Conservation (phyloP, 805 yeast genomes). For the Kuraishia piskuri region DNA sequence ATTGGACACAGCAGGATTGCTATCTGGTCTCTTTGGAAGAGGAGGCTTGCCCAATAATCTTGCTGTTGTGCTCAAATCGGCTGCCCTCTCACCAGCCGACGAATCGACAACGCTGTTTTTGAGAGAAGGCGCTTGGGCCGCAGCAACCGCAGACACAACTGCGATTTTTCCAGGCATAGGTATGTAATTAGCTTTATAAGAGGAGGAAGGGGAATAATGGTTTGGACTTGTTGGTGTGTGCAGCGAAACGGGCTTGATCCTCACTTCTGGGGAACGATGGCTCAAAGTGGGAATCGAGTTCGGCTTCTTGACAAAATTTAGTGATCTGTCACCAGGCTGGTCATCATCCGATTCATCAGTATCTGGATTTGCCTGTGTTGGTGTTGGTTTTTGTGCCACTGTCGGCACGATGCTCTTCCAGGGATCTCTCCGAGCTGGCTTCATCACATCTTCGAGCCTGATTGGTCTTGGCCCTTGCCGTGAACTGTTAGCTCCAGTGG, state of each 20-base stretch:
- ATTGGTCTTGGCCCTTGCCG: conserved; percentile 15
- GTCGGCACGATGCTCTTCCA: not conserved
- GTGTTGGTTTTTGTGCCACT: not conserved
- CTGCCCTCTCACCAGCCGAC: conserved; percentile 9
- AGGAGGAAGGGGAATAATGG: not conserved
- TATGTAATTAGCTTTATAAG: conserved; percentile 4
- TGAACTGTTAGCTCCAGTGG: not conserved
- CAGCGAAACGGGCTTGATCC: not conserved
- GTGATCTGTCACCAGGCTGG: not conserved
- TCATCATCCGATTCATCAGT: not conserved
- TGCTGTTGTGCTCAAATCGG: conserved; percentile 8
- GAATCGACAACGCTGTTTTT: conserved; percentile 7
- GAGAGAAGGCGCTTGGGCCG: conserved; percentile 16
- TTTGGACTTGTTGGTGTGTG: not conserved
- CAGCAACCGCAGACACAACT: conserved; percentile 13
- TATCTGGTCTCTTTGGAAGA: not conserved
- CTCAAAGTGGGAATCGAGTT: not conserved
- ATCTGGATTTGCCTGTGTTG: not conserved
- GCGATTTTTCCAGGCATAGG: conserved; percentile 11
- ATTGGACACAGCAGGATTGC: not conserved
- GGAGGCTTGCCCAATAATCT: conserved; percentile 4
- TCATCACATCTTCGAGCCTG: conserved; percentile 14
- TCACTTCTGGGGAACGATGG: not conserved
- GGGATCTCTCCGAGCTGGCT: conserved; percentile 5
- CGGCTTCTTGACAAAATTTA: not conserved